Base-by-base conservation (phyloP, 2,329 filamentous ascomycete species). In the Elsinoe fawcettii region DNA sequence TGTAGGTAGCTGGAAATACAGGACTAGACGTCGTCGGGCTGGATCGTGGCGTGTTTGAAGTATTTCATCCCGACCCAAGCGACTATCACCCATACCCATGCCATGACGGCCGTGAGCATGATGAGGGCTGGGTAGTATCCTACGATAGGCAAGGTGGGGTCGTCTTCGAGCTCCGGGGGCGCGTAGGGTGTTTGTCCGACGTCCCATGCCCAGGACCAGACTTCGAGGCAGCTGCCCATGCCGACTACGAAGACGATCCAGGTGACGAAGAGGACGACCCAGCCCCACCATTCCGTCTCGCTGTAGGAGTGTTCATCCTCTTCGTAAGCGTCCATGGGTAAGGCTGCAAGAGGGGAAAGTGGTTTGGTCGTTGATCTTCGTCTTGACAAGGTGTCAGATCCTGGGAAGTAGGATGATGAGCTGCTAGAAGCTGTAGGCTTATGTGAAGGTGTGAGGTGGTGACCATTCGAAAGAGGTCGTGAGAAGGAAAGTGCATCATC, bases 11-110 rank as follows among this genome's bases (percentile, higher is more conserved):
- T 22, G 11, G 30, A 39, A 39, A 36, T 54, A 23, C 11, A 27
- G 20, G 16, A 20, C 49, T 46, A 56, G 16, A 12, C 41, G 3
- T 82, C 80, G 14, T 82, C 80, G 18, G 78, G 79, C 46, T 79
- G 88, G 67, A 97, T 95, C 75, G 96, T 96, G 32, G 93, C 92
- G 77, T 99, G 93, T 64, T 91, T 84, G 69, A 99, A 99, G 72
- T 97, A 97, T 71, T 99, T 99, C 92, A 99, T 97, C 22, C 93
- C 93, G 51, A 97, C 86, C 93, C 93, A 99, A 9, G 95, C 93
- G 58, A 95, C 85, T 11, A 96, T 84, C 16, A 97, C 93, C 93
- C 93, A 99, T 5, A 97, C 90, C 93, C 93, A 99, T 16, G 91
- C 90, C 88, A 99, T 96, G 25, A 99, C 88, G 49, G 85, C 86